phyloP scores from a whole-genome alignment of 306 rosid species.

The Lotus japonicus region DNA sequence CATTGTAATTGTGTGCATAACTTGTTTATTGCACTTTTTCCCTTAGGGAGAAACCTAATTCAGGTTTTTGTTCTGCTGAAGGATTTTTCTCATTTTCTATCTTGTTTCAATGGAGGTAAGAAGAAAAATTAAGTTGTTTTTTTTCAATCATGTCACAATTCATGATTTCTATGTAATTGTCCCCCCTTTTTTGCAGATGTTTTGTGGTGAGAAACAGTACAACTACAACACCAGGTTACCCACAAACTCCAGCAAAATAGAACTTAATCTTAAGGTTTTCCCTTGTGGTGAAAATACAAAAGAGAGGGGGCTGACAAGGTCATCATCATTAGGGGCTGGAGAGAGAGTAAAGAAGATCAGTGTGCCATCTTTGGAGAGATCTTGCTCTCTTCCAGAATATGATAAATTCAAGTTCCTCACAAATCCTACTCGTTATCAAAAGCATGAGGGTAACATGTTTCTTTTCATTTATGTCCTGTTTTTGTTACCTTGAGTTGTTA shows the following conservation, averaged over 20 bases:
- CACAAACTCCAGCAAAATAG: neutral
- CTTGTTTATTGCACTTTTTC: neutral
- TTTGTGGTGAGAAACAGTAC: neutral
- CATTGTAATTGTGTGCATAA: neutral
- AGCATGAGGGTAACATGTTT: slow-evolving; percentile 1
- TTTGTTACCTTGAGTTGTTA: neutral
- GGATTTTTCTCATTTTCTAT: neutral
- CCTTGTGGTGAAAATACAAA: slow-evolving; percentile 18
- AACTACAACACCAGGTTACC: neutral
- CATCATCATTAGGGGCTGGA: slow-evolving; percentile 1
- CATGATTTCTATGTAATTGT: neutral
- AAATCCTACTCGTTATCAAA: neutral
- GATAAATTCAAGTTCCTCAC: neutral
- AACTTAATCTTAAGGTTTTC: slow-evolving; percentile 23
- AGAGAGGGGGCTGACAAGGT: slow-evolving; percentile 14
- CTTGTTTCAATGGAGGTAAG: slow-evolving; percentile 24
- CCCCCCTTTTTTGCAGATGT: neutral
- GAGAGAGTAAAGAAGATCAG: neutral
- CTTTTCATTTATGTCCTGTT: neutral
- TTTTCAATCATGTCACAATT: neutral
- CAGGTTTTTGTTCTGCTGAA: neutral
- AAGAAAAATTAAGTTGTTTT: neutral
- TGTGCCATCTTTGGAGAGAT: slow-evolving; percentile 3
- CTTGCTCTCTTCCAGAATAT: slow-evolving; percentile 14
- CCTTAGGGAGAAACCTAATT: neutral